phyloP scores from a whole-genome alignment of 1,139 yeast species.

The Meyerozyma smithsonii region DNA sequence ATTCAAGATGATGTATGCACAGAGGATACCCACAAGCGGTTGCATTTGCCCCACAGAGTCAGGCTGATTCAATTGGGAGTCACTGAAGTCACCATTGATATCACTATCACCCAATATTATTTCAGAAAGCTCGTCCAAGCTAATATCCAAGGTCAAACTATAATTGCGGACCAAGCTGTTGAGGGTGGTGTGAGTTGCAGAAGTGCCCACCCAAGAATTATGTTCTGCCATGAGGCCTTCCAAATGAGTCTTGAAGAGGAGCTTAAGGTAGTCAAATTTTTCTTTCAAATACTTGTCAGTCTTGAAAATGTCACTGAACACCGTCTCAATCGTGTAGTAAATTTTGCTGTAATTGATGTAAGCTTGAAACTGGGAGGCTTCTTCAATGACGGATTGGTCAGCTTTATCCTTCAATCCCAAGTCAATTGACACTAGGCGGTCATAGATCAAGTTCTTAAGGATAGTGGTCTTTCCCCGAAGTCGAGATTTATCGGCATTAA shows the following conservation, averaged over 20 bases:
- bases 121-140: conserved; percentile 5
- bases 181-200: conserved; percentile 12
- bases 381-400: conserved; percentile 7
- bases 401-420: conserved; percentile 14
- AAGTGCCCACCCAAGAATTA: conserved; percentile 10
- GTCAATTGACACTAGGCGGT: conserved; percentile 23
- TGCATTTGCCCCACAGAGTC: conserved; percentile 18
- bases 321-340: conserved; percentile 26
- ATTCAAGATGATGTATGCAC: conserved; percentile 29
- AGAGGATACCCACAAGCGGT: conserved; percentile 32
- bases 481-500: conserved; percentile 13
- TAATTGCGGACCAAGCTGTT: conserved; percentile 9
- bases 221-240: conserved; percentile 24
- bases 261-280: conserved; percentile 21
- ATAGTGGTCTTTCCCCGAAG: conserved; percentile 14
- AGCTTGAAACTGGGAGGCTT: conserved; percentile 24
- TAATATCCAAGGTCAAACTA: conserved; percentile 6
- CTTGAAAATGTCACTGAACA: conserved; percentile 20
- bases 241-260: conserved; percentile 20
- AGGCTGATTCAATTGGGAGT: conserved; percentile 8
- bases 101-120: conserved; percentile 9
- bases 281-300: conserved; percentile 13
- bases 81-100: conserved; percentile 9
- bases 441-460: conserved; percentile 26
- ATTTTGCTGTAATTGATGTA: conserved; percentile 31